These are phyloP conservation scores for Ustilago lituana DNA, from an alignment of 1,284 basidiomycete genomes.

Conservation along the genomic window DNA sequence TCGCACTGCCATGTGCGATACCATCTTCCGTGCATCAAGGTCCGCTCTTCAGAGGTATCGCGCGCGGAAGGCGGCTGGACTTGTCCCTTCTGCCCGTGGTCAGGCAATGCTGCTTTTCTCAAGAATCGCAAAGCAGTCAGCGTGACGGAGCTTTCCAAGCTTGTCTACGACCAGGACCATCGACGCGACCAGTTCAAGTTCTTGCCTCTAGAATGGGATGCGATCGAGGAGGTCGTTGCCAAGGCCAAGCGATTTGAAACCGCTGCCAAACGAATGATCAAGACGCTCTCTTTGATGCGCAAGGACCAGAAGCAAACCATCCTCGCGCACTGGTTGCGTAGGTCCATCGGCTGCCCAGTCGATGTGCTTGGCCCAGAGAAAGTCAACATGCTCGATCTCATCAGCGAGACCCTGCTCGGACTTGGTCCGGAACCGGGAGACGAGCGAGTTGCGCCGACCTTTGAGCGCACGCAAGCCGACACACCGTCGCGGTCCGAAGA, in stretches of 20 bases:
- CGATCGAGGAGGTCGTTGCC: constrained; percentile 46
- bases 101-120: constrained; percentile 16
- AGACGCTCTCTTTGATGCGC: constrained; percentile 51
- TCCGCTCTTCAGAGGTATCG: constrained; percentile 23
- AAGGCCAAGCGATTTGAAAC: constrained; percentile 46
- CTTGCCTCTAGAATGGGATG: constrained; percentile 48
- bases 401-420: constrained; percentile 28
- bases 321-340: constrained; percentile 47
- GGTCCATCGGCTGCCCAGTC: constrained; percentile 51
- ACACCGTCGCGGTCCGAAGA: constrained; percentile 26
- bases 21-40: constrained; percentile 57
- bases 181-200: constrained; percentile 45
- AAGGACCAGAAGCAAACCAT: constrained; percentile 35
- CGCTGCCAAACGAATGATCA: constrained; percentile 50
- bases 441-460: constrained; percentile 5
- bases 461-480: constrained; percentile 10
- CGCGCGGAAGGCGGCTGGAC: constrained; percentile 45
- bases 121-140: constrained; percentile 32
- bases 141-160: constrained; percentile 34
- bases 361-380: constrained; percentile 52
- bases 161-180: constrained; percentile 44
- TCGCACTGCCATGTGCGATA: constrained; percentile 45
- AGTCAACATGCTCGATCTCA: constrained; percentile 42
- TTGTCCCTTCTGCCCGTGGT: constrained; percentile 58
- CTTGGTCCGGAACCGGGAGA: constrained; percentile 13